Evolutionary conservation across 768 basidiomycete species (phyloP).

Genomic region (Boletus huronensis): DNA sequence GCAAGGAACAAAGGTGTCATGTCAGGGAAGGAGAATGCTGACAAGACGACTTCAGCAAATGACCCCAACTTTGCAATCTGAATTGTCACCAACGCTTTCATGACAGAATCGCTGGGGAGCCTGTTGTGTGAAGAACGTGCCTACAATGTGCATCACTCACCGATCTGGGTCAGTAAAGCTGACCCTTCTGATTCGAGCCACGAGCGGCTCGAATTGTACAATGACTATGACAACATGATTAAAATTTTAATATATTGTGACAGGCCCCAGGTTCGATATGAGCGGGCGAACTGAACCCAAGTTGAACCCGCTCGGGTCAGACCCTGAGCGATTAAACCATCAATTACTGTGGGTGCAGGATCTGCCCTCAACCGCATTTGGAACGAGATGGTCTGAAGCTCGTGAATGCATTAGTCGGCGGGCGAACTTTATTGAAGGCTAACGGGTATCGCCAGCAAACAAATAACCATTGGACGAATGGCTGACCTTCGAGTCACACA

Average conservation of each 20-base stretch:
- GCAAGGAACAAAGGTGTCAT: neutral
- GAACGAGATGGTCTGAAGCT: neutral
- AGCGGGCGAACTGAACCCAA: constrained; percentile 1
- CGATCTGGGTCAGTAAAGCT: neutral
- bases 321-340: neutral
- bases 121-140: neutral
- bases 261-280: neutral
- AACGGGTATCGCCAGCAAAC: neutral
- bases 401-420: neutral
- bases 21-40: neutral
- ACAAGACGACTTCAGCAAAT: neutral
- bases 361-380: neutral
- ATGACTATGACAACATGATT: neutral
- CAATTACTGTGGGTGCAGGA: neutral
- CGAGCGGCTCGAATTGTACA: neutral
- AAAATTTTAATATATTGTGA: neutral
- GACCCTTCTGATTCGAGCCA: neutral
- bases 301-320: neutral
- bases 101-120: neutral
- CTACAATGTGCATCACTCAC: neutral
- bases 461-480: neutral
- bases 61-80: neutral
- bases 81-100: neutral
- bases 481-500: neutral
- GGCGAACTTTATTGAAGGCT: neutral